These are phyloP conservation scores for Fraxinus ornus DNA, from an alignment of 305 asterid genomes.

Conservation along the genomic window DNA sequence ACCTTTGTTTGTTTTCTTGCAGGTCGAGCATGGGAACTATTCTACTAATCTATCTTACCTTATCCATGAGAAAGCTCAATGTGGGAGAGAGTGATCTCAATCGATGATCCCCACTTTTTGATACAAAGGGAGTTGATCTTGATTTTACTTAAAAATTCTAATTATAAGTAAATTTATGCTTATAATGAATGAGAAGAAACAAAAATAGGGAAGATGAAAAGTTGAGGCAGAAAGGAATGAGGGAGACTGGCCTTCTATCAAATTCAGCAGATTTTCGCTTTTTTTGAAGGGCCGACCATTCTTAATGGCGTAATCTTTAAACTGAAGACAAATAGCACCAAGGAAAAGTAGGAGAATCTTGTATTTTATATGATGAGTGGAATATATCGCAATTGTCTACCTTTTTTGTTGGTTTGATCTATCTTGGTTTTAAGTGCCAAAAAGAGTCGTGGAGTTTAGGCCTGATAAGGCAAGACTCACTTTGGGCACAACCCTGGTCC, in stretches of 20 bases:
- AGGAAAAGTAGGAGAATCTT: conserved; percentile 3
- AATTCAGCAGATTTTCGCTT: background rate
- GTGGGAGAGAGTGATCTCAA: conserved; percentile 17
- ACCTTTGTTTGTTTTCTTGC: background rate
- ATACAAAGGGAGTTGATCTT: background rate
- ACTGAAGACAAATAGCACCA: background rate
- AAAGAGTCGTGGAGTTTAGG: background rate
- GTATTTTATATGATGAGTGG: background rate
- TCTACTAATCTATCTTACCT: conserved; percentile 25
- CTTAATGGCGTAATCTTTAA: background rate
- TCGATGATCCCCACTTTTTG: background rate
- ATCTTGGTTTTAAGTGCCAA: background rate
- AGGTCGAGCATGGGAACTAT: conserved; percentile 36
- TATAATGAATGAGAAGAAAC: background rate
- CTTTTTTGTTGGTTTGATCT: background rate
- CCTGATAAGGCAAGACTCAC: background rate
- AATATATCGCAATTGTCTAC: background rate
- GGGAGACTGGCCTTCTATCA: background rate
- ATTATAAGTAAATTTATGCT: background rate
- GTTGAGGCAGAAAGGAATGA: background rate
- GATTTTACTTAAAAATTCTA: background rate
- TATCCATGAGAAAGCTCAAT: conserved; percentile 16
- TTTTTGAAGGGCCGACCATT: background rate
- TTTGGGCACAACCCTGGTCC: background rate
- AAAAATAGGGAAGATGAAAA: background rate